These are phyloP conservation scores for Rhizomucor miehei DNA, from an alignment of 371 early-diverging fungal species.

Conservation along the genomic window DNA sequence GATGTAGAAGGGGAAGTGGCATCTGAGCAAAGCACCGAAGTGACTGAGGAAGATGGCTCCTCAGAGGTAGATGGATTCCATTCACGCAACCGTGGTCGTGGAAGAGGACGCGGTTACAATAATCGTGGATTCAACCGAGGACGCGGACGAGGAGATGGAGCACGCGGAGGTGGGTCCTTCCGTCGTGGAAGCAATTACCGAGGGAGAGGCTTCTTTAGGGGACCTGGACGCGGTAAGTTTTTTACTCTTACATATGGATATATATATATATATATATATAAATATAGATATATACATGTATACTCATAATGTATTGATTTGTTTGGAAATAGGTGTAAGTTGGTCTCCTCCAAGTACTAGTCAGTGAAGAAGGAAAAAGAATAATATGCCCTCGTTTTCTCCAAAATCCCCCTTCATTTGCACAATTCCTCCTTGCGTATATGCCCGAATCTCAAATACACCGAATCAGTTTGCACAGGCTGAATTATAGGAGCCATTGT, in stretches of 20 bases:
- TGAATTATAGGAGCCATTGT: conserved; percentile 41
- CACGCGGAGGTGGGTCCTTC: not conserved
- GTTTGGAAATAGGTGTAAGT: not conserved
- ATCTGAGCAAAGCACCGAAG: not conserved
- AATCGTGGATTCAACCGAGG: not conserved
- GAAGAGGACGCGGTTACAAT: conserved; percentile 9
- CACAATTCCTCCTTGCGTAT: not conserved
- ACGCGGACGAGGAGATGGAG: not conserved
- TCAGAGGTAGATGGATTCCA: not conserved
- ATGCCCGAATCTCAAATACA: not conserved
- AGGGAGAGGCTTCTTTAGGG: not conserved
- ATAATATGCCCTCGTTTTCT: not conserved
- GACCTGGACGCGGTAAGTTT: not conserved
- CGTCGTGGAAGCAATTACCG: conserved; percentile 2
- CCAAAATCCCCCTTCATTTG: conserved; percentile 3
- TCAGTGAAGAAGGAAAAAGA: not conserved
- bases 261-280: too few relatives aligned
- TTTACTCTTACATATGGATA: not conserved
- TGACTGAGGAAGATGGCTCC: not conserved
- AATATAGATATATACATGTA: too few relatives aligned
- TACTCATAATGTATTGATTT: not conserved
- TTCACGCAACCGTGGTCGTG: conserved; percentile 18
- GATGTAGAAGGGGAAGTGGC: not conserved
- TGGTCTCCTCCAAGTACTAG: not conserved
- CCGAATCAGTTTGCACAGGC: not conserved